Base-by-base conservation (phyloP, 768 basidiomycete genomes). In the Stropharia rugosoannulata region DNA sequence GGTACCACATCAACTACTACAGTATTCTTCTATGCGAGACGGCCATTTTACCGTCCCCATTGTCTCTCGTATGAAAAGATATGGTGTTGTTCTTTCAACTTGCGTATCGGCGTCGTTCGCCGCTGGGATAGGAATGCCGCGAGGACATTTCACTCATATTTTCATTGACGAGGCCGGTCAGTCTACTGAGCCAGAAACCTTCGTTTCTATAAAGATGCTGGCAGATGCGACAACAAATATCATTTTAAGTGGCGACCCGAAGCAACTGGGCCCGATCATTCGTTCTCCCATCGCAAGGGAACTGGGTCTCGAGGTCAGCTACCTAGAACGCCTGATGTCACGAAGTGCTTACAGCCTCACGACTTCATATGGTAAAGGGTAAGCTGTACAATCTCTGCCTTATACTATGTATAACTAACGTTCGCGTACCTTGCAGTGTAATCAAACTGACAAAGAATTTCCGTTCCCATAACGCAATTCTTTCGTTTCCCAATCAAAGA, bases 141-240 rank as follows among this genome's bases (percentile, higher is more conserved):
- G 77, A 1, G 87, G 87, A 0, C 82, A 87, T 64, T 90, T 82
- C 64, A 77, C 73, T 8, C 85, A 89, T 57, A 83, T 90, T 12
- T 85, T 89, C 63, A 68, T 87, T 8, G 87, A 90, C 59, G 87
- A 90, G 64, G 87, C 86, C 0, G 87, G 85, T 0, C 87, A 90
- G 61, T 85, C 86, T 2, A 84, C 82, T 0, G 87, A 90, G 65
- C 84, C 86, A 0, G 87, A 89, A 64, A 75, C 75, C 0, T 83
- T 87, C 68, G 75, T 87, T 13, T 71, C 81, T 0, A 79, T 89
- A 69, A 84, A 84, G 69, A 82, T 80, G 0, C 74, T 87, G 67
- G 80, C 83, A 0, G 74, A 79, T 51, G 65, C 64, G 4, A 52
- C 61, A 0, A 89, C 87, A 0, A 85, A 82, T 46, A 67, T 89